Base-by-base conservation (phyloP, 306 rosid genomes). In the Dicorynia guianensis region DNA sequence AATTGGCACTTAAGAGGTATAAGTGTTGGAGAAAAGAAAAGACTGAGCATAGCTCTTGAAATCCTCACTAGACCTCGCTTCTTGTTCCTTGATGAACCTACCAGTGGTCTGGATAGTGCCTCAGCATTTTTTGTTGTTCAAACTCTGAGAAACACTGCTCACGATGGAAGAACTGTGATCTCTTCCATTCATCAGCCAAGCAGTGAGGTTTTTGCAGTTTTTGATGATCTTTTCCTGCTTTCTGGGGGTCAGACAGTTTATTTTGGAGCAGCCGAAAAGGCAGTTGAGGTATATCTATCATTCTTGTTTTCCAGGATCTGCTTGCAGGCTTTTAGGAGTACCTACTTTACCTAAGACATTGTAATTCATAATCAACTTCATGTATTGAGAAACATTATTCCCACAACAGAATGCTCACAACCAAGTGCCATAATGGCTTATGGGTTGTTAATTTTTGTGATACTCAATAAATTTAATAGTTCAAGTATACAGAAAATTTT, bases 141-240 rank as follows among this genome's bases (percentile, higher is more conserved):
- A 75, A 88, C 97, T 10, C 86, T 92, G 48, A 79, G 97, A 72
- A 85, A 82, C 30, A 85, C 92, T 43, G 95, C 97, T 60, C 88
- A 60, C 72, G 98, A 86, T 88, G 97, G 92, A 4, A 85, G 84
- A 75, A 95, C 97, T 69, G 92, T 92, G 8, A 83, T 95, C 43
- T 82, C 96, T 54, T 90, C 96, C 3, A 88, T 95, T n/a, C 98
- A 95, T 78, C 98, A 92, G 81, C 97, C 97, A 6, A 95, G 98
- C 34, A 87, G 97, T 80, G 98, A 95, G 80, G 97, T 92, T 54
- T 92, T 90, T 82, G 93, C 96, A 36, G 90, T 92, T 53, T 95
- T 95, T 89, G 98, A 95, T 78, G 84, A 87, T 78, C 97, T 95
- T n/a, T 86, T 92, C 57, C 83, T 95, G 55, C 97, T 92, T 59